Base-by-base conservation (phyloP, 768 basidiomycete genomes). In the Amanita fuliginea region DNA sequence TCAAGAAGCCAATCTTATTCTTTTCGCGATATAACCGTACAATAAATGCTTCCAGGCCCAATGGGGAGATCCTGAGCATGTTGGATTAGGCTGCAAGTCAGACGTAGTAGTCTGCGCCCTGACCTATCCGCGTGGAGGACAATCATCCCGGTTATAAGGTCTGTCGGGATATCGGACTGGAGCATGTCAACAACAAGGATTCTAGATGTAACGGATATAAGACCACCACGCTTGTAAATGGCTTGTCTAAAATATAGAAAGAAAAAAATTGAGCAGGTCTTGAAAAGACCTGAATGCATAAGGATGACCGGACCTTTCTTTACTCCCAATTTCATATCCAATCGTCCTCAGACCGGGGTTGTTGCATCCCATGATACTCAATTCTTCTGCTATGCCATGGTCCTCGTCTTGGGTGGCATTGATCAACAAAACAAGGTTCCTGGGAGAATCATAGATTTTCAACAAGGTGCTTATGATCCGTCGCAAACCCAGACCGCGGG, bases 181-280 rank as follows among this genome's bases (percentile, higher is more conserved):
- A 99, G 68, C 81, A 98, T 87, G 62, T 99, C 96, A 47, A 95
- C 93, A 19, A 95, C 86, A 10, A 98, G 70, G 56, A 99, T 98
- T 16, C 90, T 81, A 21, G 90, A 93, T 0, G 96, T 98, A 26
- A 97, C 84, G 6, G 89, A 89, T 43, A 98, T 75, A 1, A 98
- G 70, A 4, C 94, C 94, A 3, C 95, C 95, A 51, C 76, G 75
- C 53, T 84, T 83, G 68, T 97, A 97, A 47, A 97, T 64, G 35
- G 78, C 77, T 66, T 91, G 85, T 58, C 93, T 90, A 66, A 43
- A 33, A 13, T 22, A n/a, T 28, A 43, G 35, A 46, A 1, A 26
- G 5, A 26, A 6, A 26, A 26, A 26, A 30, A 24, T 30, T 55
- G n/a, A 49, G 33, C 9, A 46, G 18, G 39, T 26, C 30, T 33